These are phyloP conservation scores for Apiotrichum porosum DNA, from an alignment of 1,284 basidiomycete genomes.

Conservation along the genomic window DNA sequence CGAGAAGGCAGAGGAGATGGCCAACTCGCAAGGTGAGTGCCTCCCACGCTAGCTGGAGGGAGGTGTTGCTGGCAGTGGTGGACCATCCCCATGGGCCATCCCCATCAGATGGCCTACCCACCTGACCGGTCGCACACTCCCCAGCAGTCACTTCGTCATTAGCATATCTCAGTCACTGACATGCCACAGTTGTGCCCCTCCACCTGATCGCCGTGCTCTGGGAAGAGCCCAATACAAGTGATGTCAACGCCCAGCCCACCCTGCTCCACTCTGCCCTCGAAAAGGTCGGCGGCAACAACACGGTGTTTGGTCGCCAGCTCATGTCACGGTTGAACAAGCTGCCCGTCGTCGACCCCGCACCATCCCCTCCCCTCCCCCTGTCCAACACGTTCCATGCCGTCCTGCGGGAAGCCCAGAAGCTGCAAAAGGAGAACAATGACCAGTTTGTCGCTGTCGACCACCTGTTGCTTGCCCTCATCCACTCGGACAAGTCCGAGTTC, in stretches of 20 bases:
- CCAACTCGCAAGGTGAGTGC: conserved; percentile 42
- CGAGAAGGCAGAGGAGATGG: conserved; percentile 48
- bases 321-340: conserved; percentile 53
- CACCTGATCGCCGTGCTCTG: conserved; percentile 47
- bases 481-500: conserved; percentile 48
- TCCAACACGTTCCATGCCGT: conserved; percentile 62
- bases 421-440: conserved; percentile 79
- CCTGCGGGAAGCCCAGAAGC: conserved; percentile 69
- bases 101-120: no score
- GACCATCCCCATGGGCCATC: neutral
- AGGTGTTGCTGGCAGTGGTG: no score
- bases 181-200: conserved; percentile 42
- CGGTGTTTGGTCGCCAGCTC: conserved; percentile 40
- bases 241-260: conserved; percentile 31
- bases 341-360: conserved; percentile 77
- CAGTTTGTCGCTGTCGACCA: conserved; percentile 90
- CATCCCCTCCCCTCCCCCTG: conserved; percentile 65
- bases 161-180: no score
- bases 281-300: conserved; percentile 43
- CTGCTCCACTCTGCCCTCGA: conserved; percentile 43
- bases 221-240: conserved; percentile 30
- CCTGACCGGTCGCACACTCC: no score
- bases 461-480: conserved; percentile 67
- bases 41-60: no score
- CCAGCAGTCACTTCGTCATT: no score